Conservation (phyloP, 2,329 filamentous ascomycete genomes). For the Plectosphaerella sp. region DNA sequence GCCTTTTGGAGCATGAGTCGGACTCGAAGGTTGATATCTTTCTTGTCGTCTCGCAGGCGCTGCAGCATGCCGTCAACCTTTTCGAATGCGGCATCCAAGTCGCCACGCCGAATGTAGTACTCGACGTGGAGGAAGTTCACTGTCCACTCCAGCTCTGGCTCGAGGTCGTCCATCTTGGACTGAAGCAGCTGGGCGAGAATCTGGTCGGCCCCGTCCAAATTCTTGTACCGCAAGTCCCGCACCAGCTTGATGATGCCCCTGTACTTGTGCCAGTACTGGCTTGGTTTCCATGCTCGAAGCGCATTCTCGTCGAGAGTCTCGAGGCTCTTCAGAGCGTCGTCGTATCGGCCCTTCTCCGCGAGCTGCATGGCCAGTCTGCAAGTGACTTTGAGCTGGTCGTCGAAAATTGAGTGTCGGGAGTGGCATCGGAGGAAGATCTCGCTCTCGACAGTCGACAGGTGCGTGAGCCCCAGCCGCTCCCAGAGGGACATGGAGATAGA, state of each 20-base stretch:
- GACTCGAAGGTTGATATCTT: constrained; percentile 60
- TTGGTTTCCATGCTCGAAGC: constrained; percentile 70
- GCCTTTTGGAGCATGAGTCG: constrained; percentile 71
- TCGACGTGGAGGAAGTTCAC: constrained; percentile 50
- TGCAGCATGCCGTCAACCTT: constrained; percentile 42
- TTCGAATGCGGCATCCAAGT: constrained; percentile 41
- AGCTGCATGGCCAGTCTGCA: constrained; percentile 60
- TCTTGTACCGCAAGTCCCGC: constrained; percentile 53
- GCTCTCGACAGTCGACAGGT: constrained; percentile 54
- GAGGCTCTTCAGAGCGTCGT: constrained; percentile 50
- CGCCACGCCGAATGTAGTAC: constrained; percentile 41
- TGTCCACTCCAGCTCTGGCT: constrained; percentile 46
- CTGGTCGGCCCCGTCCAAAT: constrained; percentile 45
- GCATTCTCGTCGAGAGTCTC: constrained; percentile 51
- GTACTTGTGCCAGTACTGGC: constrained; percentile 68
- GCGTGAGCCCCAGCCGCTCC: constrained; percentile 64
- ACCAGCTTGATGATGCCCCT: constrained; percentile 62
- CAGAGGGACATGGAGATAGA: constrained; percentile 70
- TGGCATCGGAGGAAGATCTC: constrained; percentile 77
- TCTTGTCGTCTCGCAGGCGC: constrained; percentile 37
- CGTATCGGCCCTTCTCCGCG: constrained; percentile 64
- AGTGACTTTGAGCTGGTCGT: constrained; percentile 73
- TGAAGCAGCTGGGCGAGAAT: constrained; percentile 50
- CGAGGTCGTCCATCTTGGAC: constrained; percentile 43
- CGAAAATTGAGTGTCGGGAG: constrained; percentile 51